phyloP scores from a whole-genome alignment of 1,284 basidiomycete genomes.

The Vanrija pseudolonga region DNA sequence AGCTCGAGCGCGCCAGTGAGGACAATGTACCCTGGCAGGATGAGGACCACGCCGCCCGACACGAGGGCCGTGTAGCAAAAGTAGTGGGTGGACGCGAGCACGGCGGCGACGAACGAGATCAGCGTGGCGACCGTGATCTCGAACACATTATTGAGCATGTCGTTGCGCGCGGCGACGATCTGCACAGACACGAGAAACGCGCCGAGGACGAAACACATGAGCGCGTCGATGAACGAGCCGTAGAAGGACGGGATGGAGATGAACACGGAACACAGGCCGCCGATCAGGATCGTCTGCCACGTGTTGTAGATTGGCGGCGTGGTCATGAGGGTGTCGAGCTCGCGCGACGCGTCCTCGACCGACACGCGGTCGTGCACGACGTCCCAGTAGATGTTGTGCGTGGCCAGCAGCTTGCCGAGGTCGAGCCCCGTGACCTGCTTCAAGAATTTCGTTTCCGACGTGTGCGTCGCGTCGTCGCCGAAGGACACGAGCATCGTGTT shows the following conservation, averaged over 20 bases:
- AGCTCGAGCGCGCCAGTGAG: conserved; percentile 77
- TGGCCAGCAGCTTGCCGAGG: conserved; percentile 70
- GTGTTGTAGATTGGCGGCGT: conserved; percentile 59
- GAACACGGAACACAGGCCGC: conserved; percentile 74
- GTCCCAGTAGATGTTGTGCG: conserved; percentile 77
- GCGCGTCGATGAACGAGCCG: conserved; percentile 66
- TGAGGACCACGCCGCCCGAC: conserved; percentile 78
- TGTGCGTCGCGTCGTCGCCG: conserved; percentile 76
- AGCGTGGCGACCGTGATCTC: conserved; percentile 38
- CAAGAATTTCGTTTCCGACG: conserved; percentile 79
- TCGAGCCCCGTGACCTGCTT: conserved; percentile 71
- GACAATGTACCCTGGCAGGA: conserved; percentile 81
- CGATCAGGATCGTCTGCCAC: conserved; percentile 68
- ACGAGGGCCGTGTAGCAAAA: conserved; percentile 86
- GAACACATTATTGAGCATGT: conserved; percentile 81
- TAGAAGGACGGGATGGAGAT: conserved; percentile 58
- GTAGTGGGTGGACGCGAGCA: conserved; percentile 62
- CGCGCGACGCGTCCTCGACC: conserved; percentile 70
- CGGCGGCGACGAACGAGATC: conserved; percentile 74
- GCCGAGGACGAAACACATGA: conserved; percentile 73
- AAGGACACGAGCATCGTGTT: conserved; percentile 78
- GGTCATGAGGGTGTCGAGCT: conserved; percentile 73
- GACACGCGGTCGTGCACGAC: conserved; percentile 83
- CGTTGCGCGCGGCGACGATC: conserved; percentile 67
- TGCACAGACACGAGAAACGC: conserved; percentile 74